These are phyloP conservation scores for Pseudogymnoascus sp. DNA, from an alignment of 2,329 filamentous ascomycete species.

Conservation along the genomic window DNA sequence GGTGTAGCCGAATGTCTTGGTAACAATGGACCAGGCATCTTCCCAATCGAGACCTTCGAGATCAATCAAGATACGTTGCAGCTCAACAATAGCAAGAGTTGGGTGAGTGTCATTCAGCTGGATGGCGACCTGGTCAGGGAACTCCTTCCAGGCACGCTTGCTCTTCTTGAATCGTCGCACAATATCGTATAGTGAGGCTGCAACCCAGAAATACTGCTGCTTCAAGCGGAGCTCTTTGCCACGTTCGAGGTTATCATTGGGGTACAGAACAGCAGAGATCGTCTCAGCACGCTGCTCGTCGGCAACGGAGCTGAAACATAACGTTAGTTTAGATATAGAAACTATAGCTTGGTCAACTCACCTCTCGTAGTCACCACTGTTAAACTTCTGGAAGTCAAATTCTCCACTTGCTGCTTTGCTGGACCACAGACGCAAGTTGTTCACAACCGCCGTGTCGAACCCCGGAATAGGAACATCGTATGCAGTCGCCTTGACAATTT, in stretches of 20 bases:
- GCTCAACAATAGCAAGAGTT: slow-evolving; percentile 88
- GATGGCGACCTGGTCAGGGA: slow-evolving; percentile 90
- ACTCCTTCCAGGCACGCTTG: slow-evolving; percentile 82
- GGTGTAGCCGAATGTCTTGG: slow-evolving; percentile 82
- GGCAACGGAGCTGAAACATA: slow-evolving; percentile 66
- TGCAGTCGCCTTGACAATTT: slow-evolving; percentile 84
- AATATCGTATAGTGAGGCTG: slow-evolving; percentile 91
- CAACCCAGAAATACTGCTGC: slow-evolving; percentile 99
- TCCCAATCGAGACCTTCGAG: slow-evolving; percentile 90
- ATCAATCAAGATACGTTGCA: slow-evolving; percentile 88
- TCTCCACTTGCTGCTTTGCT: slow-evolving; percentile 95
- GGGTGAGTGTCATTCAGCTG: slow-evolving; percentile 98
- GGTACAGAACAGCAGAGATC: slow-evolving; percentile 94
- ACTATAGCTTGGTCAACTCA: background rate
- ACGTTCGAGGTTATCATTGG: slow-evolving; percentile 92
- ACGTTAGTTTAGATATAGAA: background rate
- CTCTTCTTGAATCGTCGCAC: slow-evolving; percentile 97
- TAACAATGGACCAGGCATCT: slow-evolving; percentile 77
- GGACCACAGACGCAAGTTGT: slow-evolving; percentile 95
- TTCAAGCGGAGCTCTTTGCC: slow-evolving; percentile 96
- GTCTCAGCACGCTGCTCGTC: slow-evolving; percentile 98
- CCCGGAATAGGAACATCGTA: slow-evolving; percentile 92
- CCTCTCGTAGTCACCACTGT: slow-evolving; percentile 86
- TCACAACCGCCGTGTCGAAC: slow-evolving; percentile 81
- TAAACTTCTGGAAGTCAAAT: slow-evolving; percentile 99